Evolutionary conservation across 306 rosid species (phyloP).

Genomic region (Acacia crassicarpa): DNA sequence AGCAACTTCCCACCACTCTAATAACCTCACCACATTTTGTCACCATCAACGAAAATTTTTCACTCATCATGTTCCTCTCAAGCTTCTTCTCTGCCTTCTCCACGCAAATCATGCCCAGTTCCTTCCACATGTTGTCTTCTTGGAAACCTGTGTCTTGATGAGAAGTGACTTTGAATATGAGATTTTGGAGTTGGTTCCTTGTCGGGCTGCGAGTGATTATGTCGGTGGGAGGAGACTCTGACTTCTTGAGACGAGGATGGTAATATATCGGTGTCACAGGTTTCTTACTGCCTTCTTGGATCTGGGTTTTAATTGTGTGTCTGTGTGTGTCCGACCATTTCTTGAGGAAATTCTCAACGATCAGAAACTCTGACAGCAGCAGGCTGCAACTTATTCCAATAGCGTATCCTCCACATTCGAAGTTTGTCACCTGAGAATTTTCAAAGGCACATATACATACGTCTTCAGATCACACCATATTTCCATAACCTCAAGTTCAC

Average conservation of each 20-base stretch:
- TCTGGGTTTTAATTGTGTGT: slow-evolving; percentile 16
- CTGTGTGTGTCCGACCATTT: slow-evolving; percentile 49
- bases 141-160: not conserved
- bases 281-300: not conserved
- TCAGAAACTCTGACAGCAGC: slow-evolving; percentile 39
- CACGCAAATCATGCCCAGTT: slow-evolving; percentile 39
- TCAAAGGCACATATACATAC: not conserved
- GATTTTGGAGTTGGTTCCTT: slow-evolving; percentile 4
- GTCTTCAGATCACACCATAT: not conserved
- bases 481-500: not conserved
- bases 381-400: slow-evolving; percentile 57
- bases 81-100: slow-evolving; percentile 39
- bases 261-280: slow-evolving; percentile 31
- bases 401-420: slow-evolving; percentile 53
- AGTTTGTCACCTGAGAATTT: slow-evolving; percentile 44
- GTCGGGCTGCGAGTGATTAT: slow-evolving; percentile 10
- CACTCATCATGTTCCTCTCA: slow-evolving; percentile 1
- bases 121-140: not conserved
- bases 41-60: slow-evolving; percentile 20
- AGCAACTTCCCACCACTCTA: slow-evolving; percentile 22
- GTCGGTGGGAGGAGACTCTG: not conserved
- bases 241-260: slow-evolving; percentile 7
- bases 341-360: slow-evolving; percentile 42
- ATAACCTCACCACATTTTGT: slow-evolving; percentile 23
- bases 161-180: slow-evolving; percentile 27